Conservation (phyloP, 768 basidiomycete genomes). For the Boletus tylopilopsis region DNA sequence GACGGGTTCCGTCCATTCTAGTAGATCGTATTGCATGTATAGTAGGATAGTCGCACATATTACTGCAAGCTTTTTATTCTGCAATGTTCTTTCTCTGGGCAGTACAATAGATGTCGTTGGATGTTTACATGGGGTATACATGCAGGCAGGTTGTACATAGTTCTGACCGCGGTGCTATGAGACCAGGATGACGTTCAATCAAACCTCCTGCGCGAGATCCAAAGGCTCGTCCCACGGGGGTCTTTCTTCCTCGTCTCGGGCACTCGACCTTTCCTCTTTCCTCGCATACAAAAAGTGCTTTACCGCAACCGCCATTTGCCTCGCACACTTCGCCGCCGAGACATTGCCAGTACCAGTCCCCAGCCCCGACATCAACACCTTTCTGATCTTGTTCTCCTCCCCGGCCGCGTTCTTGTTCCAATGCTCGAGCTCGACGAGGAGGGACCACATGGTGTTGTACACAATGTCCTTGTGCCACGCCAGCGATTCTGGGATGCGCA, state of each 20-base stretch:
- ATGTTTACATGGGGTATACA: too few relatives aligned
- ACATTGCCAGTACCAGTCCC: conserved; percentile 2
- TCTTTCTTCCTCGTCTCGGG: neutral
- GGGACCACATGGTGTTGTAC: conserved; percentile 33
- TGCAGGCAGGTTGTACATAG: too few relatives aligned
- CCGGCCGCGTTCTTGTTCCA: conserved; percentile 19
- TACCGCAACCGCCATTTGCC: conserved; percentile 6
- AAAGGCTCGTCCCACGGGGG: conserved; percentile 1
- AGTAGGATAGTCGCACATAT: neutral
- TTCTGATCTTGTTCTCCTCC: conserved; percentile 4
- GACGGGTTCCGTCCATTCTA: neutral
- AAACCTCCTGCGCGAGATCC: neutral
- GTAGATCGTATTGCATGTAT: neutral
- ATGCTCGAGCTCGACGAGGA: conserved; percentile 23
- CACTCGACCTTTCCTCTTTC: neutral
- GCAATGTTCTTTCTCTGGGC: too few relatives aligned
- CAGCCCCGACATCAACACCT: conserved; percentile 1
- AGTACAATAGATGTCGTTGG: too few relatives aligned
- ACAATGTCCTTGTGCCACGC: conserved; percentile 33
- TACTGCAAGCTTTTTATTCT: too few relatives aligned
- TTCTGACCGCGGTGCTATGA: too few relatives aligned
- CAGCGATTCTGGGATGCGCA: conserved; percentile 28
- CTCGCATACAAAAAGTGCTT: conserved; percentile 3
- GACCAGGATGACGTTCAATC: neutral
- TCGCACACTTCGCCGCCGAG: neutral